Conservation (phyloP, 2,329 filamentous ascomycete species). For the Paracoccidioides lutzii region DNA sequence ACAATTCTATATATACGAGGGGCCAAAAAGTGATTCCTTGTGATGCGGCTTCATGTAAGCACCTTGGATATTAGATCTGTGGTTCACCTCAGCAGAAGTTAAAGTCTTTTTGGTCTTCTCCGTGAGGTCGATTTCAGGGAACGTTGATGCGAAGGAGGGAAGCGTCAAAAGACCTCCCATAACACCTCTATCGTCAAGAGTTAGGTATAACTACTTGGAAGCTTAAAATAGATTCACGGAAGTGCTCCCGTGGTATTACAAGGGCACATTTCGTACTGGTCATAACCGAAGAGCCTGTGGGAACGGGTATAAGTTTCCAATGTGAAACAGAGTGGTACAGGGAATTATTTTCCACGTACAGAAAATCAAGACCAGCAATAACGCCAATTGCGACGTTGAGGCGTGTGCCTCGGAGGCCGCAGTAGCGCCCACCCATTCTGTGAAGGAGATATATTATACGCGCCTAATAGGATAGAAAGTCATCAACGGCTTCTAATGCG, state of each 20-base stretch:
- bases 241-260: too few species aligned
- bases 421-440: neutral
- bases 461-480: neutral
- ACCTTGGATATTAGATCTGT: too few species aligned
- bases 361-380: constrained; percentile 3
- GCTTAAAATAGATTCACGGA: too few species aligned
- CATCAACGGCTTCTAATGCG: neutral
- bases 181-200: constrained; percentile 19
- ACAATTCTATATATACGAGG: too few species aligned
- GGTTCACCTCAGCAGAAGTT: too few species aligned
- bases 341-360: neutral
- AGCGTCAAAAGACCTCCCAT: constrained; percentile 34
- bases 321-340: neutral
- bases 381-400: constrained; percentile 2
- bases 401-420: neutral
- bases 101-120: neutral
- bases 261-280: constrained; percentile 12
- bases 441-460: neutral
- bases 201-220: too few species aligned
- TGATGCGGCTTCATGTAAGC: too few species aligned
- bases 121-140: constrained; percentile 5
- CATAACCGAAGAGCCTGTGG: constrained; percentile 25
- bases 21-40: too few species aligned
- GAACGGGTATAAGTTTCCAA: neutral
- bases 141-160: constrained; percentile 29